Conservation (phyloP, 805 yeast genomes). For the Teunomyces aglyptinius region DNA sequence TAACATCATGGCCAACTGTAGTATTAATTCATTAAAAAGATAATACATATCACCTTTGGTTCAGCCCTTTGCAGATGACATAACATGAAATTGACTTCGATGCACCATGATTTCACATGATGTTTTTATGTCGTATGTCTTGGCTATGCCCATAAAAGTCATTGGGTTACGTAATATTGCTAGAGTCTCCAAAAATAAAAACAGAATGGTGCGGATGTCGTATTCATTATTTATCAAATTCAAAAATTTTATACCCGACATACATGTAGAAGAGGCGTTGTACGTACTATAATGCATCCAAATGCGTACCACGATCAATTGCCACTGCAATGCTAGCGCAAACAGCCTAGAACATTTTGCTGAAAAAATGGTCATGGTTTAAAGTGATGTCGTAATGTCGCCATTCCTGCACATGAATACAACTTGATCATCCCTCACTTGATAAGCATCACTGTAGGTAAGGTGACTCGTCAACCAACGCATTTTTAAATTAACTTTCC, state of each 20-base stretch:
- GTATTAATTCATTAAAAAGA: not conserved
- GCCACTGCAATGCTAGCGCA: not conserved
- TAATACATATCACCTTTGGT: not conserved
- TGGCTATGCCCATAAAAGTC: constrained; percentile 1
- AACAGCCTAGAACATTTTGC: not conserved
- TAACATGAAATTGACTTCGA: not conserved
- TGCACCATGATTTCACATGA: not conserved
- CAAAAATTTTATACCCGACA: no score
- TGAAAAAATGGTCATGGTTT: not conserved
- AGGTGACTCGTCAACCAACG: not conserved
- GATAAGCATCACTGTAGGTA: constrained; percentile 1
- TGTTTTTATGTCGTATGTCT: not conserved
- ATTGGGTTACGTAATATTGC: not conserved
- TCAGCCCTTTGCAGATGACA: not conserved
- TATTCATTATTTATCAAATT: not conserved
- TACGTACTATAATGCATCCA: no score
- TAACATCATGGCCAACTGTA: no score
- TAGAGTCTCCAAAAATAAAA: not conserved
- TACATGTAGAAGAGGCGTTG: no score
- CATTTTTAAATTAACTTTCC: not conserved
- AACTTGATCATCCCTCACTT: constrained; percentile 4
- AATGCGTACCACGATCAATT: no score
- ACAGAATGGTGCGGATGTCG: constrained; percentile 1
- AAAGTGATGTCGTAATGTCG: constrained; percentile 1
- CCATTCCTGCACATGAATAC: not conserved